Base-by-base conservation (phyloP, 2,329 filamentous ascomycete species). In the Dryadomyces quercus-mongolicae region DNA sequence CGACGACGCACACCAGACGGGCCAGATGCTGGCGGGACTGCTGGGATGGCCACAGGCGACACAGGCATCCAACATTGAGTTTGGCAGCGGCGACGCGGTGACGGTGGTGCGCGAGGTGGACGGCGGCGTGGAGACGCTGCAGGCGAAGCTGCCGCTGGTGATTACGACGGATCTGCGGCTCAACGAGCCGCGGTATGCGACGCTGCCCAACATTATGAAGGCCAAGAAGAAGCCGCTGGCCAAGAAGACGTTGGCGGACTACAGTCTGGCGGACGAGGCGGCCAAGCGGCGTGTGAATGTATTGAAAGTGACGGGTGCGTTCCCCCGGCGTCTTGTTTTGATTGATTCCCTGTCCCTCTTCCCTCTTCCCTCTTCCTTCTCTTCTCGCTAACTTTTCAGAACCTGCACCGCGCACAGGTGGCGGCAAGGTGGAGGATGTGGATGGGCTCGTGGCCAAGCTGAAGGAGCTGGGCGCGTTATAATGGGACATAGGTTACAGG, bases 141-240 rank as follows among this genome's bases (percentile, higher is more conserved):
- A 78, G 68, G 84, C 88, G 1, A 88, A 86, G 74, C 72, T 98
- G 70, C 93, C 93, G 0, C 84, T 97, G 83, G 75, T 98, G 52
- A 87, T 98, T 63, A 98, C 93, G 58, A 95, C 93, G 58, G 93
- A 98, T 74, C 70, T 98, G 72, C 76, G 93, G 52, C 74, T 98
- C 68, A 98, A 98, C 67, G 89, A 94, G 80, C 93, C 93, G 56
- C 77, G 93, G 60, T 98, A 95, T 69, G 93, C 92, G 21, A 95
- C 83, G 70, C 70, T 98, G 80, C 92, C 91, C 51, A 97, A 97
- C 68, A 97, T 98, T 61, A 98, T 98, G 93, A 98, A 97, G 85
- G 93, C 93, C 53, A 98, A 98, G 86, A 98, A 97, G 87, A 98
- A 98, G 86, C 88, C 88, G 66, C 66, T 98, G 63, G 89, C 93